These are phyloP conservation scores for Akanthomyces dipterigenus DNA, from an alignment of 2,329 filamentous ascomycete genomes.

Conservation along the genomic window DNA sequence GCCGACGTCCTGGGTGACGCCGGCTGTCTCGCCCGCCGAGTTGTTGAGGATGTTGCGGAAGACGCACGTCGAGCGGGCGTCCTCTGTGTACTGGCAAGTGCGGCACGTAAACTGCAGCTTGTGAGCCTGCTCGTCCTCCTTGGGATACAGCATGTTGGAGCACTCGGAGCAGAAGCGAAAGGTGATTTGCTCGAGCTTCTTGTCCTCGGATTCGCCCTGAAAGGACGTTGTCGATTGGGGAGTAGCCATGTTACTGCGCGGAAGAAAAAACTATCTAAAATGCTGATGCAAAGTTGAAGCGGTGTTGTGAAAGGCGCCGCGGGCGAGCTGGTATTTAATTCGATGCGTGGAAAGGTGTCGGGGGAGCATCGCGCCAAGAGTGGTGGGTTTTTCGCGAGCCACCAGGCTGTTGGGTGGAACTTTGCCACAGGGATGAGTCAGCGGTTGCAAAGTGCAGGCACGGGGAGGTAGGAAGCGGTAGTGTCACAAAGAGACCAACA, in stretches of 20 bases:
- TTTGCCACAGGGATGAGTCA: not conserved
- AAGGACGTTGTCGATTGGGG: conserved; percentile 44
- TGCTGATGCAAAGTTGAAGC: not conserved
- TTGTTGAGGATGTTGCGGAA: conserved; percentile 93
- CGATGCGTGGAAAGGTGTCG: not conserved
- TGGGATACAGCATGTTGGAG: conserved; percentile 96
- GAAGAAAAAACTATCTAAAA: not conserved
- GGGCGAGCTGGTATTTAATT: not conserved
- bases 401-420: too few species aligned
- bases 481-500: too few species aligned
- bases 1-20: conserved; percentile 94
- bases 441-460: not conserved
- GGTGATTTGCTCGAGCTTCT: conserved; percentile 71
- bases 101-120: conserved; percentile 92
- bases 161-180: conserved; percentile 99
- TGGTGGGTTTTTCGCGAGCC: not conserved
- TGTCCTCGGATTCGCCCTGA: conserved; percentile 37
- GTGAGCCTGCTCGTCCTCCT: conserved; percentile 80
- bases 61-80: conserved; percentile 81
- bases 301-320: not conserved
- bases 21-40: conserved; percentile 87
- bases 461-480: too few species aligned
- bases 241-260: conserved; percentile 43
- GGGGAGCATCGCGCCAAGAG: not conserved
- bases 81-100: conserved; percentile 87